A percentile compares a stretch with the other conserved stretches of the same genome.
phyloP scores from a whole-genome alignment of 352 stramenopile species.

The Globisporangium carolinianum region DNA sequence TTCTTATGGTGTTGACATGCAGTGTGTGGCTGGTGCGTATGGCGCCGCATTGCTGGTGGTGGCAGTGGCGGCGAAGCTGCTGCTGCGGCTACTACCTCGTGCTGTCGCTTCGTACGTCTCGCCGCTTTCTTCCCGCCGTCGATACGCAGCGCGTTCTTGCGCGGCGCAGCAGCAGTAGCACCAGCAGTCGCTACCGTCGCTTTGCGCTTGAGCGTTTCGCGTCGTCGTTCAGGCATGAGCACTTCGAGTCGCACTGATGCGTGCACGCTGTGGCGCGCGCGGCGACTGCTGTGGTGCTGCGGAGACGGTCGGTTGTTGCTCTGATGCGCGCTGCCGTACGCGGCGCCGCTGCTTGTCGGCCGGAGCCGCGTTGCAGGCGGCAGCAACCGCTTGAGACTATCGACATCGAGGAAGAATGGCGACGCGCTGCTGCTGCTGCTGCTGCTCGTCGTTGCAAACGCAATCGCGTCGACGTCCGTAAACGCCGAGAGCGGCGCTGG shows the following conservation, averaged over 20 bases:
- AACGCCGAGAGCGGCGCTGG: neutral
- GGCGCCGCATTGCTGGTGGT: neutral
- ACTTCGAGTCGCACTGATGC: constrained; percentile 35
- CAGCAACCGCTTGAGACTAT: constrained; percentile 55
- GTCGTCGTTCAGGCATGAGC: constrained; percentile 12
- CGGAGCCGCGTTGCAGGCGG: constrained; percentile 19
- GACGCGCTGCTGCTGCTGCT: constrained; percentile 6
- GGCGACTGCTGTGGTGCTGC: neutral
- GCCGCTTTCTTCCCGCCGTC: constrained; percentile 21
- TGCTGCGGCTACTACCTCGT: constrained; percentile 9
- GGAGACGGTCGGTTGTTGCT: constrained; percentile 6
- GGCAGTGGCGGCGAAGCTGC: neutral
- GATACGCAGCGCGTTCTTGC: constrained; percentile 41
- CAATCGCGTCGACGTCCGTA: neutral
- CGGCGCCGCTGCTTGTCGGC: constrained; percentile 6
- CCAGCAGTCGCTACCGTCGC: neutral
- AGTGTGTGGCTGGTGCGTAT: neutral
- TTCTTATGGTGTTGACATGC: neutral
- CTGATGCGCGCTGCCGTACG: constrained; percentile 9
- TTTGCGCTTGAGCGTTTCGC: constrained; percentile 11
- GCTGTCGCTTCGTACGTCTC: neutral
- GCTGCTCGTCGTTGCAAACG: constrained; percentile 8
- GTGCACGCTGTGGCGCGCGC: constrained; percentile 12
- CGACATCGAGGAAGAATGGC: constrained; percentile 64
- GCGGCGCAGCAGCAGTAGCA: constrained; percentile 11